These are phyloP conservation scores for Crithidia expoeki DNA, from an alignment of 208 protist genomes.

Conservation along the genomic window DNA sequence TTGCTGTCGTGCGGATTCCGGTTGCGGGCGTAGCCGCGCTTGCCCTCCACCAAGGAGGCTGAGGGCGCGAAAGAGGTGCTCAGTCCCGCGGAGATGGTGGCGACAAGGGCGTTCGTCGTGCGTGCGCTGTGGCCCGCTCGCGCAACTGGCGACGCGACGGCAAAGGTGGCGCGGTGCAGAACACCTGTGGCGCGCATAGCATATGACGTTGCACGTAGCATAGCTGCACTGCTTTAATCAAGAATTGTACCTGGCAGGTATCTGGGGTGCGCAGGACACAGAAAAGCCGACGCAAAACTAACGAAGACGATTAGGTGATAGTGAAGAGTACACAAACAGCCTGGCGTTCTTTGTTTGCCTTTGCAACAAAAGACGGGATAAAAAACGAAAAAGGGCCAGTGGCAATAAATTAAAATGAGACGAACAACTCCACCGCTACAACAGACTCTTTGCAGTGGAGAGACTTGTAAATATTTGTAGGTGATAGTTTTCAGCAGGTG, in stretches of 20 bases:
- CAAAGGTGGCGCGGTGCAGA: slow-evolving; percentile 1
- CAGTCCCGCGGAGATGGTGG: neutral
- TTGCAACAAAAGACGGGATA: neutral
- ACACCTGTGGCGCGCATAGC: neutral
- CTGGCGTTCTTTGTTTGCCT: too few species aligned
- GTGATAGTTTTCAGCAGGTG: too few species aligned
- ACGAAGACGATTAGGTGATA: neutral
- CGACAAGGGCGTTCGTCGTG: neutral
- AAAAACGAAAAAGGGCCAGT: neutral
- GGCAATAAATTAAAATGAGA: neutral
- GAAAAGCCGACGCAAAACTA: neutral
- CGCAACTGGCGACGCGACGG: neutral
- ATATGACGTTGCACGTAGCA: slow-evolving; percentile 1
- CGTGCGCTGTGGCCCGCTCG: neutral
- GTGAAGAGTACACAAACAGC: neutral
- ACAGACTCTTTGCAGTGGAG: too few species aligned
- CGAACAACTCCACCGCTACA: too few species aligned
- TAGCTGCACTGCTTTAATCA: neutral
- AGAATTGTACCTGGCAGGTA: too few species aligned
- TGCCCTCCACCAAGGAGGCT: neutral
- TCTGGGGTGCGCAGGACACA: too few species aligned
- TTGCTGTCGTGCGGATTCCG: slow-evolving; percentile 31
- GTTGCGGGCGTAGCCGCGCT: slow-evolving; percentile 18
- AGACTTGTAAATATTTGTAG: too few species aligned
- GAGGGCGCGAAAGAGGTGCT: slow-evolving; percentile 3